Evolutionary conservation across 2,329 filamentous ascomycete genomes (phyloP).

Genomic region (Trichoderma sp.): DNA sequence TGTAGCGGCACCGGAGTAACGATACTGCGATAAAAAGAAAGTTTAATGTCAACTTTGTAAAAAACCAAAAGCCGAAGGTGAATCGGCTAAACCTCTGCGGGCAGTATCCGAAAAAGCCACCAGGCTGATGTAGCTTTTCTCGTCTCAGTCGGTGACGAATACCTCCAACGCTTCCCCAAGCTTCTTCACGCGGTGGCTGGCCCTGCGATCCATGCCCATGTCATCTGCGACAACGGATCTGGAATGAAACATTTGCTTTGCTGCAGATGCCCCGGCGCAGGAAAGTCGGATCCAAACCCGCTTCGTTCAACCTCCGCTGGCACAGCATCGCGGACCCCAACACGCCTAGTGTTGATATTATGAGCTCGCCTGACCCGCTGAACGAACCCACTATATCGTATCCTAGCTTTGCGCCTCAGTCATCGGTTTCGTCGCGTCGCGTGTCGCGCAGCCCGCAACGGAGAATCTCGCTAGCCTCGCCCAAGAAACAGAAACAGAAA

Average conservation of each 20-base stretch:
- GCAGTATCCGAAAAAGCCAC: not conserved
- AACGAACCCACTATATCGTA: slow-evolving; percentile 41
- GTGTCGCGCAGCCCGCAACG: slow-evolving; percentile 47
- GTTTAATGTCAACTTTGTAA: not conserved
- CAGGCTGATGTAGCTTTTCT: not conserved
- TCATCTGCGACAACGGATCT: not conserved
- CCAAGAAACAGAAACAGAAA: slow-evolving; percentile 55
- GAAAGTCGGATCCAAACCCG: slow-evolving; percentile 28
- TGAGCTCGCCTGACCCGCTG: slow-evolving; percentile 55
- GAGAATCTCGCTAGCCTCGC: slow-evolving; percentile 46
- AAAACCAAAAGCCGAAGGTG: not conserved
- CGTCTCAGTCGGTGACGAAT: slow-evolving; percentile 1
- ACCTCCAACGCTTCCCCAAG: not conserved
- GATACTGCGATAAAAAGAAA: not conserved
- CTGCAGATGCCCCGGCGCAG: slow-evolving; percentile 36
- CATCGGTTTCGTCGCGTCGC: slow-evolving; percentile 38
- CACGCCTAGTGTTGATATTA: slow-evolving; percentile 44
- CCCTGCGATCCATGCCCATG: not conserved
- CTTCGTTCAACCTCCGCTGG: slow-evolving; percentile 39
- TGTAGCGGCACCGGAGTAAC: slow-evolving; percentile 4
- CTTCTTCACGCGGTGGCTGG: slow-evolving; percentile 17
- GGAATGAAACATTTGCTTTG: slow-evolving; percentile 9
- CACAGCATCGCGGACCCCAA: slow-evolving; percentile 39
- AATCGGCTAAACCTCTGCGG: not conserved
- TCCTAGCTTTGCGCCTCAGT: slow-evolving; percentile 37